Conservation (phyloP, 306 rosid species). For the Vigna trinervia region DNA sequence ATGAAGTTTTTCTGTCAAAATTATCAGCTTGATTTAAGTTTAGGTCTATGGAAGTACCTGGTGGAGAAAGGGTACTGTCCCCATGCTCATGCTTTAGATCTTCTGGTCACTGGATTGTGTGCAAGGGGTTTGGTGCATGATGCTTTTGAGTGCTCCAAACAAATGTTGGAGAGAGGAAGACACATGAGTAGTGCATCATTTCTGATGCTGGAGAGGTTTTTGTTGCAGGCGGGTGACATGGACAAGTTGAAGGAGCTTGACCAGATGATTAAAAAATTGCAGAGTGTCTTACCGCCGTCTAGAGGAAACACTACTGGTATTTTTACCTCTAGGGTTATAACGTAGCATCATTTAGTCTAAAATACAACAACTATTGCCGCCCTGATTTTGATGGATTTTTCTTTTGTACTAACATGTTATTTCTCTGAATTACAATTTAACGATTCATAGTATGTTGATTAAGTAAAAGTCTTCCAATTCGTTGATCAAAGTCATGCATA, state of each 20-base stretch:
- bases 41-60: slow-evolving; percentile 74
- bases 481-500: slow-evolving; percentile 4
- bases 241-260: slow-evolving; percentile 70
- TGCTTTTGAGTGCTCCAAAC: slow-evolving; percentile 81
- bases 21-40: slow-evolving; percentile 64
- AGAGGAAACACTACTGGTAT: slow-evolving; percentile 54
- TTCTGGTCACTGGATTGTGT: slow-evolving; percentile 82
- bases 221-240: slow-evolving; percentile 52
- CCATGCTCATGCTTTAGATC: slow-evolving; percentile 82
- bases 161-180: slow-evolving; percentile 86
- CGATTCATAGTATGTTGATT: neutral
- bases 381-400: slow-evolving; percentile 36
- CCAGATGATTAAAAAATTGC: slow-evolving; percentile 67
- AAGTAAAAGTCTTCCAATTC: slow-evolving; percentile 2
- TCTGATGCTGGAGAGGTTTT: slow-evolving; percentile 68
- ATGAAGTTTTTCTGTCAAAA: slow-evolving; percentile 79
- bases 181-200: slow-evolving; percentile 70
- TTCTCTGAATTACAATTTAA: slow-evolving; percentile 28
- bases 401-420: slow-evolving; percentile 21
- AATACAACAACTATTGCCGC: slow-evolving; percentile 1
- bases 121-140: slow-evolving; percentile 63
- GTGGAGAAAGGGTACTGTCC: slow-evolving; percentile 85
- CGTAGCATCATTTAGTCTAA: slow-evolving; percentile 34
- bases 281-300: slow-evolving; percentile 62
- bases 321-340: slow-evolving; percentile 34